phyloP scores from a whole-genome alignment of 306 rosid genomes.

The Quercus bicolor region DNA sequence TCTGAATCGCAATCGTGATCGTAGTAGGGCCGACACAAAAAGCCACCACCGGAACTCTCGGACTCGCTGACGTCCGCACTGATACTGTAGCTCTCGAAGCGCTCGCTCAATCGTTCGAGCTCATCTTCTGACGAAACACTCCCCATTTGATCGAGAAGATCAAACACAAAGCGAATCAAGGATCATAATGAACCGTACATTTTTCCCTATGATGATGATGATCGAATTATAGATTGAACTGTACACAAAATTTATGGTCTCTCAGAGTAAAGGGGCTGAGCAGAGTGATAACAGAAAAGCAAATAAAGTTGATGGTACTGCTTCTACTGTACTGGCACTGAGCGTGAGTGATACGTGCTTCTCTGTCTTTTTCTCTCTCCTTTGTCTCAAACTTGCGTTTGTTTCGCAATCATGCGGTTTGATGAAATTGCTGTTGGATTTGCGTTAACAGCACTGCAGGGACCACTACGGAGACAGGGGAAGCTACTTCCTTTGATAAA shows the following conservation, averaged over 20 bases:
- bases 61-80: conserved; percentile 45
- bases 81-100: conserved; percentile 33
- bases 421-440: conserved; percentile 2
- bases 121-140: conserved; percentile 35
- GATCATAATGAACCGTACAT: conserved; percentile 3
- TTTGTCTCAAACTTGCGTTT: neutral
- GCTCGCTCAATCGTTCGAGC: conserved; percentile 21
- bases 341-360: neutral
- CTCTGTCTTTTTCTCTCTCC: neutral
- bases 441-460: conserved; percentile 7
- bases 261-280: neutral
- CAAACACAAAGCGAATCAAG: neutral
- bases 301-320: neutral
- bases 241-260: neutral
- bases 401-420: neutral
- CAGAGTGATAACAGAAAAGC: conserved; percentile 2
- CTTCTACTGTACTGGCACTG: neutral
- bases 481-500: neutral
- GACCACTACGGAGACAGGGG: conserved; percentile 3
- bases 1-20: conserved; percentile 19
- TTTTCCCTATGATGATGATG: neutral
- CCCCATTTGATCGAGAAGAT: conserved; percentile 29
- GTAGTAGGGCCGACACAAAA: conserved; percentile 8
- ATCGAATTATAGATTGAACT: neutral
- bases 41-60: conserved; percentile 25